Conservation (phyloP, 352 stramenopile genomes). For the Phytopythium ostracodes region DNA sequence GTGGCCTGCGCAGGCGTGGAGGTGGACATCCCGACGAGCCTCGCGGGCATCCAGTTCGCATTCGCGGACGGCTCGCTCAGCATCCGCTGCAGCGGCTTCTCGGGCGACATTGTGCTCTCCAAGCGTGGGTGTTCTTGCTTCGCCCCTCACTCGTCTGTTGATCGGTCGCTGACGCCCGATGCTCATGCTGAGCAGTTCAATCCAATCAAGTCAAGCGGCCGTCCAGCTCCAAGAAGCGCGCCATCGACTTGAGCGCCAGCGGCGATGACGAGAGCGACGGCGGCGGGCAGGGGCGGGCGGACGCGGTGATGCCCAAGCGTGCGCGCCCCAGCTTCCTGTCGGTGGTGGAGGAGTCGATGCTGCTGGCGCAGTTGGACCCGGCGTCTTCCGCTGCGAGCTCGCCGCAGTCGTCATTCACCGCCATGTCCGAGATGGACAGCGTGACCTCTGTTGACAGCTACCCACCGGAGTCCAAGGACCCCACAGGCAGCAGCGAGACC, state of each 20-base stretch:
- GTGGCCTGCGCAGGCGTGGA: constrained; percentile 39
- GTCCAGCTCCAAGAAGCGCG: constrained; percentile 42
- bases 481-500: background rate
- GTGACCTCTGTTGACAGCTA: background rate
- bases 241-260: constrained; percentile 32
- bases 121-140: constrained; percentile 24
- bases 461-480: no score
- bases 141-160: background rate
- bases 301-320: constrained; percentile 34
- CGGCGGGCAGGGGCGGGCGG: constrained; percentile 13
- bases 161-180: background rate
- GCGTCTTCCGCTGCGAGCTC: constrained; percentile 12
- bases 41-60: constrained; percentile 62
- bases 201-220: background rate
- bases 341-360: constrained; percentile 52
- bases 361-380: constrained; percentile 45
- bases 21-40: constrained; percentile 57
- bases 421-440: constrained; percentile 3
- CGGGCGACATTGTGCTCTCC: constrained; percentile 57
- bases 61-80: constrained; percentile 53
- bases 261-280: constrained; percentile 35
- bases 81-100: constrained; percentile 75
- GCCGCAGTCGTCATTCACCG: background rate
- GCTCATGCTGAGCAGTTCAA: background rate
- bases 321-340: constrained; percentile 56